phyloP scores from a whole-genome alignment of 441 rosid genomes.

The Jatropha multifida region DNA sequence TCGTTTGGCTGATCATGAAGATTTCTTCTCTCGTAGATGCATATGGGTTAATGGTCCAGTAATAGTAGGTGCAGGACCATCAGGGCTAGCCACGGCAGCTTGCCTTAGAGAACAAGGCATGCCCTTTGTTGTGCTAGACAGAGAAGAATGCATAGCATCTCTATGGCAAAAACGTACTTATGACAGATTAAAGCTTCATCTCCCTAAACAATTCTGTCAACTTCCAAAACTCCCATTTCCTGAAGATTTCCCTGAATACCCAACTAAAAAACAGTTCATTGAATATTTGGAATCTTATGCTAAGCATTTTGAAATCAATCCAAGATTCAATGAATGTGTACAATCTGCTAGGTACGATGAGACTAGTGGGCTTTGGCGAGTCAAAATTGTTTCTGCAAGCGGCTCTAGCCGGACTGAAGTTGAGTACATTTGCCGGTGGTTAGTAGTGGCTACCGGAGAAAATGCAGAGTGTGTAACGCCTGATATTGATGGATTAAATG shows the following conservation, averaged over 20 bases:
- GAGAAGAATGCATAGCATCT: constrained; percentile 31
- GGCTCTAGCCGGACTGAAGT: constrained; percentile 17
- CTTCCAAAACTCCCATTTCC: constrained; percentile 32
- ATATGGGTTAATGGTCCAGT: constrained; percentile 36
- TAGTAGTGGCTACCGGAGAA: constrained; percentile 36
- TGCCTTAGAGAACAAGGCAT: constrained; percentile 30
- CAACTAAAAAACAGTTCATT: constrained; percentile 32
- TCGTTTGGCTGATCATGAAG: constrained; percentile 46
- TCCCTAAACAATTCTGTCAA: constrained; percentile 38
- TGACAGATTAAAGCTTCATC: constrained; percentile 34
- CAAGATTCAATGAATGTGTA: constrained; percentile 29
- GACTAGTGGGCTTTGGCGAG: constrained; percentile 30
- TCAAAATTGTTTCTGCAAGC: constrained; percentile 21
- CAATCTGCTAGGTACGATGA: constrained; percentile 29
- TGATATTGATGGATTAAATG: constrained; percentile 26
- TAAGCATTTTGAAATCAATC: constrained; percentile 25
- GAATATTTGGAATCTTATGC: constrained; percentile 31
- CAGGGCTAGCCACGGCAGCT: constrained; percentile 34
- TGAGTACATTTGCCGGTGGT: constrained; percentile 36
- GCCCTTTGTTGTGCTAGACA: constrained; percentile 28
- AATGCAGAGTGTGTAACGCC: constrained; percentile 34
- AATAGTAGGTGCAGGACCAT: constrained; percentile 33
- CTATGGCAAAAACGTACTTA: constrained; percentile 34
- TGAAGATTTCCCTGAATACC: constrained; percentile 27
- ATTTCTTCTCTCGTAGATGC: constrained; percentile 24